Base-by-base conservation (phyloP, 78 protist species). In the Diacronema lutheri region DNA sequence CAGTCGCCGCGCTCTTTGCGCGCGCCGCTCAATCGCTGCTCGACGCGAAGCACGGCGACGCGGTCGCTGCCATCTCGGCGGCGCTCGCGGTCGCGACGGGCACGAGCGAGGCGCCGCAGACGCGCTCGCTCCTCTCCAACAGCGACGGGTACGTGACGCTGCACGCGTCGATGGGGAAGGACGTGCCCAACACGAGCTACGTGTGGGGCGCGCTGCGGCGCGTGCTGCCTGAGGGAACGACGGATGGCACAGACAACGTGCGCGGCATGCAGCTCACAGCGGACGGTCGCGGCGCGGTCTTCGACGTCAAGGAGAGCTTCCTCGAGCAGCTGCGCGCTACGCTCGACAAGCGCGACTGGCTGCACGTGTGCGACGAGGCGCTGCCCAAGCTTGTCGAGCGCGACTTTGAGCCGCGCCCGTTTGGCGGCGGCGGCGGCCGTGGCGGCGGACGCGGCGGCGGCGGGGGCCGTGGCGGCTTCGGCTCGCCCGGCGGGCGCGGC, bases 171-270 rank as follows among this genome's bases (percentile, higher is more conserved):
- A 41, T 71, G 58, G 35, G 58, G 25, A 1, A 4, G 58, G 26
- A 38, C 21, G 79, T 71, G 33, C 35, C 41, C 58, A 12, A 23
- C 38, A 7, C 58, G 19, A 1, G 33, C 38, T 71, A 13, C 38
- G 57, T 71, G 23, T 71, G 55, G 58, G 79, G 79, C 35, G 79
- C 79, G 37, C 79, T 71, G 79, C 79, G 79, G 10, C 11, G 23
- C n/a, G 57, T 71, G 26, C 35, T 71, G 35, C 79, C 79, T 26
- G 58, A 7, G 16, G 79, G 79, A 57, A 19, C 55, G 35, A 10
- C 25, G 35, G 79, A 71, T 4, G 79, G 79, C 38, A 41, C 58
- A 19, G 79, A 71, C 16, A 41, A 26, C 79, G 57, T 71, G 58
- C 79, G 79, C 4, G 4, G 10, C 35, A 1, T 71, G 38, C 55